Percentiles rank a stretch among this genome's conserved stretches.
These are phyloP conservation scores for Chaetomiaceae sp. DNA, from an alignment of 2,329 filamentous ascomycete genomes.

Conservation along the genomic window DNA sequence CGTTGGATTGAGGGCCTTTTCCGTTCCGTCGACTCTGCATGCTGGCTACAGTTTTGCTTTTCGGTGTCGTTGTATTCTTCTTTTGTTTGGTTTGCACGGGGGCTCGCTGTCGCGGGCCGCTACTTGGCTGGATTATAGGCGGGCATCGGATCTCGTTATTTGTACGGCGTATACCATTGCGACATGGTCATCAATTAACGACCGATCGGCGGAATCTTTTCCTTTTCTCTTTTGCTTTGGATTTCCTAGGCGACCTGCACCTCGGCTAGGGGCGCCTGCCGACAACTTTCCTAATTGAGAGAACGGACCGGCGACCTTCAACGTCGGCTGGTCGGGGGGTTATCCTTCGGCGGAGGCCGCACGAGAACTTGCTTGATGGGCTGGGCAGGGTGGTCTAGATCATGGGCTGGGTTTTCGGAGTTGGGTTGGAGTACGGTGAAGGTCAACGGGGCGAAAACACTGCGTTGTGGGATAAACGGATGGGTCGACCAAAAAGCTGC, in stretches of 20 bases:
- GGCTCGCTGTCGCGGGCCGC: background rate
- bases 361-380: background rate
- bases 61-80: background rate
- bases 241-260: no score
- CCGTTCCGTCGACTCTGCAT: background rate
- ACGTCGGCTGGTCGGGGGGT: no score
- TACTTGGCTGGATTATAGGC: background rate
- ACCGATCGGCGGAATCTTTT: no score
- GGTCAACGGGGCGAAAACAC: background rate
- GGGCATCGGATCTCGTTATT: no score
- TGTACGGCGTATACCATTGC: no score
- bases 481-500: slow-evolving; percentile 5
- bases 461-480: background rate
- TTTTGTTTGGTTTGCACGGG: no score
- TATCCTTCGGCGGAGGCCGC: background rate
- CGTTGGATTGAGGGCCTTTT: no score
- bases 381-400: background rate
- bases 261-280: no score
- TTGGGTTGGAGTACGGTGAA: slow-evolving; percentile 12
- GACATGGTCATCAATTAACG: no score
- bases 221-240: no score
- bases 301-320: no score
- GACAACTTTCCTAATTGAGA: no score
- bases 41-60: background rate
- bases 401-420: slow-evolving; percentile 7